These are phyloP conservation scores for Trametes cubensis DNA, from an alignment of 768 basidiomycete species.

Conservation along the genomic window DNA sequence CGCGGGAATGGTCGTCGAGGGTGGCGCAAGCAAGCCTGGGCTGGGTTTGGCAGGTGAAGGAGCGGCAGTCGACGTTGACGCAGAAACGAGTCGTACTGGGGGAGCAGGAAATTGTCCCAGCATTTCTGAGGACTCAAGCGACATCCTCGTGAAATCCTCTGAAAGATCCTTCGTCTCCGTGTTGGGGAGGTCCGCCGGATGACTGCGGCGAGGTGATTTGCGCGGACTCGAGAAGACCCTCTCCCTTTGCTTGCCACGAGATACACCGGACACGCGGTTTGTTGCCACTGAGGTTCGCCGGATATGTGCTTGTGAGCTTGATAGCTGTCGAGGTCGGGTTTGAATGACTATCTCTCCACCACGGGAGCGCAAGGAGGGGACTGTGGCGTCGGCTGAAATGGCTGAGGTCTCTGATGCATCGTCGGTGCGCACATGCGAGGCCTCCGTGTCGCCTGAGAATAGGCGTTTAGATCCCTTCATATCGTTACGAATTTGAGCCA, in stretches of 20 bases:
- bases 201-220: slow-evolving; percentile 41
- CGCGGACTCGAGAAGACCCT: slow-evolving; percentile 42
- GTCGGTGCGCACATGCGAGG: slow-evolving; percentile 41
- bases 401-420: slow-evolving; percentile 19
- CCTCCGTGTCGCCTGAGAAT: slow-evolving; percentile 67
- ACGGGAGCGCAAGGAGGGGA: slow-evolving; percentile 21
- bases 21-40: slow-evolving; percentile 22
- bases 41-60: slow-evolving; percentile 11
- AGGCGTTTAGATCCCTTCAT: slow-evolving; percentile 74
- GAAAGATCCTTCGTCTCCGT: slow-evolving; percentile 33
- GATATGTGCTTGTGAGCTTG: slow-evolving; percentile 1
- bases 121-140: slow-evolving; percentile 39
- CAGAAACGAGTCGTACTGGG: slow-evolving; percentile 13
- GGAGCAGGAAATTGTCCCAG: slow-evolving; percentile 35
- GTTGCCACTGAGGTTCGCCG: slow-evolving; percentile 3
- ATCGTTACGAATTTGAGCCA: slow-evolving; percentile 84
- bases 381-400: slow-evolving; percentile 15
- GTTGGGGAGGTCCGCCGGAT: slow-evolving; percentile 35
- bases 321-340: slow-evolving; percentile 1
- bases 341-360: slow-evolving; percentile 9
- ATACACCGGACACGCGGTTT: slow-evolving; percentile 7
- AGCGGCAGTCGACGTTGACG: slow-evolving; percentile 10
- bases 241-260: slow-evolving; percentile 27
- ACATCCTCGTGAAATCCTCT: slow-evolving; percentile 47
- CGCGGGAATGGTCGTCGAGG: slow-evolving; percentile 30